Conservation (phyloP, 2,329 filamentous ascomycete genomes). For the Fusarium sp. region DNA sequence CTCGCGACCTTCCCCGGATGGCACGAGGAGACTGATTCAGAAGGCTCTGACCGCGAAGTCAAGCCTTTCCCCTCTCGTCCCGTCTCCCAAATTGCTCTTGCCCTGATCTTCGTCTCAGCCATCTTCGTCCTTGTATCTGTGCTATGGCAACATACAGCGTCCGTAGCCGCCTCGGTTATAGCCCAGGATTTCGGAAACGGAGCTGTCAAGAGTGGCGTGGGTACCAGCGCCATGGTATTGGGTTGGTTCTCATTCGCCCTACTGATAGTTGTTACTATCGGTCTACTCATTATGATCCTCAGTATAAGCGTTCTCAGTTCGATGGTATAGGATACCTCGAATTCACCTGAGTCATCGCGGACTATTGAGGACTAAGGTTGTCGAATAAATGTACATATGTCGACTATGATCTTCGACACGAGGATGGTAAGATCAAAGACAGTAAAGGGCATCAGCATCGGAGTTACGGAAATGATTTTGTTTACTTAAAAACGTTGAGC, state of each 20-base stretch:
- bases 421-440: slow-evolving; percentile 37
- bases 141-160: slow-evolving; percentile 94
- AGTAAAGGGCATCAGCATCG: slow-evolving; percentile 49
- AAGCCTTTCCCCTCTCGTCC: slow-evolving; percentile 93
- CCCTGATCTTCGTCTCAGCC: slow-evolving; percentile 85
- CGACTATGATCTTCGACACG: slow-evolving; percentile 26
- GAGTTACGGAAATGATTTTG: slow-evolving; percentile 46
- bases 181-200: slow-evolving; percentile 94
- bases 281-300: slow-evolving; percentile 94
- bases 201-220: slow-evolving; percentile 85
- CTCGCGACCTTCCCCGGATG: slow-evolving; percentile 97
- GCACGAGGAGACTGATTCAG: slow-evolving; percentile 88
- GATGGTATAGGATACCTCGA: slow-evolving; percentile 51
- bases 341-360: slow-evolving; percentile 25
- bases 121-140: slow-evolving; percentile 80
- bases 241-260: slow-evolving; percentile 97
- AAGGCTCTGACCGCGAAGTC: slow-evolving; percentile 87
- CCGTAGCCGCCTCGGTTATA: slow-evolving; percentile 92
- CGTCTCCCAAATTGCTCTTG: slow-evolving; percentile 91
- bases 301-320: slow-evolving; percentile 85
- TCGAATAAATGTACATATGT: slow-evolving; percentile 39
- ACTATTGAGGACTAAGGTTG: slow-evolving; percentile 32
- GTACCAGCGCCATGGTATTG: slow-evolving; percentile 94
- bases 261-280: slow-evolving; percentile 94
- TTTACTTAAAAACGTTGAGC: slow-evolving; percentile 36